Evolutionary conservation across 306 rosid species (phyloP).

Genomic region (Phaseolus lunatus): DNA sequence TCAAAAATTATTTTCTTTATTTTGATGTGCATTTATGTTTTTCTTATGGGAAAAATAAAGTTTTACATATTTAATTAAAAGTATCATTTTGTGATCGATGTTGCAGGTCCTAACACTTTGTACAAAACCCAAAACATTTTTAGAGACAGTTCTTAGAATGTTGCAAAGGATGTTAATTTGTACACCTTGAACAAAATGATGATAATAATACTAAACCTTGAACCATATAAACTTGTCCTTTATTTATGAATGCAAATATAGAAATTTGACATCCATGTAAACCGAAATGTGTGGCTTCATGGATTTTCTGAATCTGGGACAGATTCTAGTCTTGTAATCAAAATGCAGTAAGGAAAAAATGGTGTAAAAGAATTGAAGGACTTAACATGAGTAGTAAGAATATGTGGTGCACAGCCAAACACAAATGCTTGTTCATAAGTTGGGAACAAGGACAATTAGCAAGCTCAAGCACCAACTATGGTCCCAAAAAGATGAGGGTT

Average conservation of each 20-base stretch:
- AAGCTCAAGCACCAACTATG: constrained; percentile 13
- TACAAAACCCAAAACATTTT: too few species aligned
- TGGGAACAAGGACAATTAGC: constrained; percentile 21
- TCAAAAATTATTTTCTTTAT: too few species aligned
- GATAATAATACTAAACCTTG: neutral
- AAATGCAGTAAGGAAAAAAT: too few species aligned
- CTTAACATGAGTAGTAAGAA: too few species aligned
- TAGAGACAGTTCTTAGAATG: neutral
- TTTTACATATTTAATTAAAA: too few species aligned
- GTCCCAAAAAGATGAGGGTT: neutral
- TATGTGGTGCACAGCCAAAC: constrained; percentile 24
- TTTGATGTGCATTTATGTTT: too few species aligned
- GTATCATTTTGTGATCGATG: too few species aligned
- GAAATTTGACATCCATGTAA: neutral
- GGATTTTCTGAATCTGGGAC: constrained; percentile 4
- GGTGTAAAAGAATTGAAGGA: neutral
- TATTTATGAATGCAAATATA: neutral
- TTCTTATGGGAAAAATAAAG: too few species aligned
- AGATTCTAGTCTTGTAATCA: constrained; percentile 10
- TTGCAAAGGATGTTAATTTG: neutral
- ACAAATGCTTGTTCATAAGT: neutral
- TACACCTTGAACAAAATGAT: neutral
- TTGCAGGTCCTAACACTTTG: too few species aligned
- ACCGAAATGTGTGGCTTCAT: neutral
- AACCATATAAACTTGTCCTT: neutral